Evolutionary conservation across 2,329 filamentous ascomycete genomes (phyloP).

Genomic region (Aureobasidium sp.): DNA sequence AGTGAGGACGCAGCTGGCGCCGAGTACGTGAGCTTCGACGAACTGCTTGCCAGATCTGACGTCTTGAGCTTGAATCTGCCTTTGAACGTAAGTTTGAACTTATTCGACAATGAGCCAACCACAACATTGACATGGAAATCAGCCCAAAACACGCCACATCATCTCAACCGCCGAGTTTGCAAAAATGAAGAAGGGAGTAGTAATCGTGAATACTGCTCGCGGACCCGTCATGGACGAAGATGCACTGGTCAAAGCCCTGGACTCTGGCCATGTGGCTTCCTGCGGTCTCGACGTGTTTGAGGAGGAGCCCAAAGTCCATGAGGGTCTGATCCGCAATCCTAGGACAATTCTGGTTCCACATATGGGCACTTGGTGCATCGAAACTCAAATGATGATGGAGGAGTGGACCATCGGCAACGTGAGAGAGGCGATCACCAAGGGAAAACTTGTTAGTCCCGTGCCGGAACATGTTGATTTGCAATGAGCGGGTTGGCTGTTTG

Average conservation of each 20-base stretch:
- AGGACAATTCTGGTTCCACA: conserved; percentile 71
- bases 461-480: conserved; percentile 51
- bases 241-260: conserved; percentile 66
- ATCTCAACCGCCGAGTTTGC: conserved; percentile 63
- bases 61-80: conserved; percentile 75
- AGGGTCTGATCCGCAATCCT: conserved; percentile 60
- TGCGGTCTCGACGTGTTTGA: conserved; percentile 77
- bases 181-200: conserved; percentile 68
- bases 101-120: not conserved
- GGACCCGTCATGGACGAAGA: conserved; percentile 76
- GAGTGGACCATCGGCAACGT: conserved; percentile 67
- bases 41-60: conserved; percentile 60
- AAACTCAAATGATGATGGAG: conserved; percentile 59
- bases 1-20: conserved; percentile 50
- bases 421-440: conserved; percentile 51
- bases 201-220: conserved; percentile 75
- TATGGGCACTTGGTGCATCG: conserved; percentile 76
- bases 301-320: conserved; percentile 68
- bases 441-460: conserved; percentile 60
- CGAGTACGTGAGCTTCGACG: conserved; percentile 65
- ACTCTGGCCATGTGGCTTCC: conserved; percentile 59
- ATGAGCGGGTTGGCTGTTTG: not conserved
- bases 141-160: conserved; percentile 58
- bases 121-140: not conserved
- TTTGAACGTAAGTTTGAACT: conserved; percentile 56